phyloP scores from a whole-genome alignment of 2,329 filamentous ascomycete species.

The Pseudogymnoascus sp. region DNA sequence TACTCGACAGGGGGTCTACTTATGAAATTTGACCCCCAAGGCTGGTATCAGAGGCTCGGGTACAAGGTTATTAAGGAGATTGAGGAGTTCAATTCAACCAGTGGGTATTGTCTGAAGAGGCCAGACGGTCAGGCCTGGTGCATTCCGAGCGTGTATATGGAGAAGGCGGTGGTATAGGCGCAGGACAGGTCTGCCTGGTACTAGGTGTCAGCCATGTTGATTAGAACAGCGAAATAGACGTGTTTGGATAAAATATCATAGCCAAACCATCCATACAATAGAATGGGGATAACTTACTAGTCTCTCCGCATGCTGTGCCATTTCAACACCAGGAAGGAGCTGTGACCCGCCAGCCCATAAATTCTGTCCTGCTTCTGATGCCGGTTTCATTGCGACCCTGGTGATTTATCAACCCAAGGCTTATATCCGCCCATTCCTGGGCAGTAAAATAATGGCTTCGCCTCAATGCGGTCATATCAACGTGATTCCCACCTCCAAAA shows the following conservation, averaged over 20 bases:
- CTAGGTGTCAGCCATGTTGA: background rate
- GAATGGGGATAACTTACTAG: background rate
- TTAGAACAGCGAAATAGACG: background rate
- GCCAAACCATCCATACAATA: background rate
- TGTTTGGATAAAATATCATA: background rate
- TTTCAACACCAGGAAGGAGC: background rate
- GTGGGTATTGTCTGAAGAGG: slow-evolving; percentile 5
- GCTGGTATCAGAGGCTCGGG: slow-evolving; percentile 7
- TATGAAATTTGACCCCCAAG: background rate
- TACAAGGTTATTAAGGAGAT: slow-evolving; percentile 9
- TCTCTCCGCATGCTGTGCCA: background rate
- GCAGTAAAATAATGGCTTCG: background rate
- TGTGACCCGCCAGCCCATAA: background rate
- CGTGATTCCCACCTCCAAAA: slow-evolving; percentile 11
- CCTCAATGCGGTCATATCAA: background rate
- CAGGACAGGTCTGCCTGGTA: background rate
- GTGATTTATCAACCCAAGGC: background rate
- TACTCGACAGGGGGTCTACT: background rate
- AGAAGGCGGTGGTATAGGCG: background rate
- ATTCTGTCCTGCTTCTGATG: background rate
- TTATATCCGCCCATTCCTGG: background rate
- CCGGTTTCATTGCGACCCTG: background rate
- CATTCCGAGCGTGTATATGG: slow-evolving; percentile 10
- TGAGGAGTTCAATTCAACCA: background rate
- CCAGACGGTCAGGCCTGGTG: background rate